These are phyloP conservation scores for Aspergillus sp. DNA, from an alignment of 2,329 filamentous ascomycete species.

Conservation along the genomic window DNA sequence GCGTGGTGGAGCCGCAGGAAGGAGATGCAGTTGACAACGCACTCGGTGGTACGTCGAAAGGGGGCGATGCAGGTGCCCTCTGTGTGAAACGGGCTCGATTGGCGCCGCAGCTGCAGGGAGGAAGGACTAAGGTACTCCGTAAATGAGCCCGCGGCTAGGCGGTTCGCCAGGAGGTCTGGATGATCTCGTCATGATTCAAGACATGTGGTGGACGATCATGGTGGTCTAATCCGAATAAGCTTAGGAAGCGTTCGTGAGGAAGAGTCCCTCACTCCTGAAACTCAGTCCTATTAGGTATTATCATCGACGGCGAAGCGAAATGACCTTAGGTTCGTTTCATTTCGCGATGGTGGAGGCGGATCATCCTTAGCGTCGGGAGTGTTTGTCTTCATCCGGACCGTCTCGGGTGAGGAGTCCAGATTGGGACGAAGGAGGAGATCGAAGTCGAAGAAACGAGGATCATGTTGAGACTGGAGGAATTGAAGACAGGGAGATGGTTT, in stretches of 20 bases:
- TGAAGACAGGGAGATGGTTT: no score
- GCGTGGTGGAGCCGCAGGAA: not conserved
- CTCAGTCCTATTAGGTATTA: not conserved
- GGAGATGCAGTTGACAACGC: slow-evolving; percentile 1
- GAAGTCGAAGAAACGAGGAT: no score
- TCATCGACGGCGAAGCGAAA: slow-evolving; percentile 4
- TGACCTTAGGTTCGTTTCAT: slow-evolving; percentile 1
- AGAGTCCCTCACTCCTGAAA: not conserved
- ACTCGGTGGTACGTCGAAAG: slow-evolving; percentile 4
- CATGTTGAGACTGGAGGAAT: no score
- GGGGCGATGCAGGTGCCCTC: slow-evolving; percentile 24
- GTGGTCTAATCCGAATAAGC: slow-evolving; percentile 4
- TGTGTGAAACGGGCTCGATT: slow-evolving; percentile 14
- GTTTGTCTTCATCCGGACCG: not conserved
- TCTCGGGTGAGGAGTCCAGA: not conserved
- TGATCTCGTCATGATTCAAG: slow-evolving; percentile 6
- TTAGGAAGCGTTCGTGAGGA: slow-evolving; percentile 1
- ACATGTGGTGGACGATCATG: slow-evolving; percentile 11
- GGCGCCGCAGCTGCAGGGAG: slow-evolving; percentile 8
- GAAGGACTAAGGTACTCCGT: no score
- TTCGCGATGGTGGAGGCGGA: not conserved
- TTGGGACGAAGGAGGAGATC: not conserved
- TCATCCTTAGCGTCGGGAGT: not conserved
- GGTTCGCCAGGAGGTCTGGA: slow-evolving; percentile 9
- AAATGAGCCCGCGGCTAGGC: not conserved